Evolutionary conservation across 2,329 filamentous ascomycete genomes (phyloP).

Genomic region (Verruconis gallopava): DNA sequence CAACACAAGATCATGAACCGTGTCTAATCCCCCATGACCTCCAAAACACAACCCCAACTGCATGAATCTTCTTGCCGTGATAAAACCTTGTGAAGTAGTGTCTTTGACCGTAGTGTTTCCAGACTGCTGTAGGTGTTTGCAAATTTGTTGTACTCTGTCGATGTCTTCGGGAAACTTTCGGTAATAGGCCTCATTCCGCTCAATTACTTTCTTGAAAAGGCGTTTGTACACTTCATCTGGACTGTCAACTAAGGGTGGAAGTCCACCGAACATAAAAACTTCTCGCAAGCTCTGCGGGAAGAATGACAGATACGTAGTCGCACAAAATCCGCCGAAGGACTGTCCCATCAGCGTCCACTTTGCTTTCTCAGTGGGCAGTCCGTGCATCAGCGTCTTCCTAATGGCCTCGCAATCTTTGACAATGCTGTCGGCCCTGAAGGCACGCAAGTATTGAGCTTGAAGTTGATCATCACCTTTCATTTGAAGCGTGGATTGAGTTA

Average conservation of each 20-base stretch:
- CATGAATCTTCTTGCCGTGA: slow-evolving; percentile 64
- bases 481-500: slow-evolving; percentile 60
- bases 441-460: slow-evolving; percentile 69
- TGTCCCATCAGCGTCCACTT: slow-evolving; percentile 84
- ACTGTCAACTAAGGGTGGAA: slow-evolving; percentile 60
- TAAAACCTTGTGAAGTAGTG: slow-evolving; percentile 56
- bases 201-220: slow-evolving; percentile 54
- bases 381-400: slow-evolving; percentile 56
- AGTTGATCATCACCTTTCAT: slow-evolving; percentile 47
- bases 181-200: slow-evolving; percentile 71
- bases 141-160: slow-evolving; percentile 51
- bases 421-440: slow-evolving; percentile 81
- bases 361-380: slow-evolving; percentile 54
- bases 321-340: slow-evolving; percentile 83
- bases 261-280: slow-evolving; percentile 69
- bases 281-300: slow-evolving; percentile 67
- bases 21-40: slow-evolving; percentile 42
- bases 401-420: slow-evolving; percentile 84
- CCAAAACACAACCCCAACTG: slow-evolving; percentile 70
- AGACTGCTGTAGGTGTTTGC: slow-evolving; percentile 46
- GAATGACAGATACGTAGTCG: slow-evolving; percentile 70
- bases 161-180: slow-evolving; percentile 74
- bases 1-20: slow-evolving; percentile 45
- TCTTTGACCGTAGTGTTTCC: slow-evolving; percentile 42
- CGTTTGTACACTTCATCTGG: slow-evolving; percentile 64